A percentile compares a stretch with the other conserved stretches of the same genome.
Conservation (phyloP, 2,329 filamentous ascomycete genomes). For the Pseudogymnoascus sp. region DNA sequence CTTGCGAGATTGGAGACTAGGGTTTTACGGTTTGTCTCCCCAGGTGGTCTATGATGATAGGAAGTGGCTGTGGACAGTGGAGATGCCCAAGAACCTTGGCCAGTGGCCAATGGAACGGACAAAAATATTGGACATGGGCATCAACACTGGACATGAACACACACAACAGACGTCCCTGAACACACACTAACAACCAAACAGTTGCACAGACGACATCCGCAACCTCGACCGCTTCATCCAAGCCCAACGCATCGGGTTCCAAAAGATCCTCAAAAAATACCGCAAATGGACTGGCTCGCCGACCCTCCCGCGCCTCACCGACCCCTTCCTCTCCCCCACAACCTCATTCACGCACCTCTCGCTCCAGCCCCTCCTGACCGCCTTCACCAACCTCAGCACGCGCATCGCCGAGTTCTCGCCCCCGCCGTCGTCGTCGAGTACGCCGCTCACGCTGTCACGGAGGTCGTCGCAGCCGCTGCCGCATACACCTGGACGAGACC, state of each 20-base stretch:
- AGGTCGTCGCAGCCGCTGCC: slow-evolving; percentile 17
- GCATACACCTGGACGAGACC: slow-evolving; percentile 13
- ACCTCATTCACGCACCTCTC: slow-evolving; percentile 66
- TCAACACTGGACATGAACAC: neutral
- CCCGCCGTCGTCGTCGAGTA: slow-evolving; percentile 32
- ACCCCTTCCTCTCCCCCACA: slow-evolving; percentile 54
- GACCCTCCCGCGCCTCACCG: slow-evolving; percentile 56
- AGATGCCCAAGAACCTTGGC: neutral
- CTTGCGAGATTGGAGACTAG: slow-evolving; percentile 2
- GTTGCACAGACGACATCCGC: slow-evolving; percentile 62
- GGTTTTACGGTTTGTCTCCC: neutral
- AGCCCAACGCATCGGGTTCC: slow-evolving; percentile 68
- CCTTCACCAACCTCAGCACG: slow-evolving; percentile 42
- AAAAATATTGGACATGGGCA: too few relatives aligned
- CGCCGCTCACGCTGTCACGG: slow-evolving; percentile 29
- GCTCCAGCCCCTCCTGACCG: slow-evolving; percentile 43
- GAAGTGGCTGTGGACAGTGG: neutral
- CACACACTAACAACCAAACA: neutral
- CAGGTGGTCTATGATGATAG: neutral
- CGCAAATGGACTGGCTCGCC: slow-evolving; percentile 77
- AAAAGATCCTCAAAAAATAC: slow-evolving; percentile 81
- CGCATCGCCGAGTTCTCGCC: slow-evolving; percentile 41
- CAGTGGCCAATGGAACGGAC: neutral
- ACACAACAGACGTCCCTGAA: slow-evolving; percentile 24
- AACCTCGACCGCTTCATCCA: slow-evolving; percentile 63